Evolutionary conservation across 345 rosid species (phyloP).

Genomic region (Salix exigua): DNA sequence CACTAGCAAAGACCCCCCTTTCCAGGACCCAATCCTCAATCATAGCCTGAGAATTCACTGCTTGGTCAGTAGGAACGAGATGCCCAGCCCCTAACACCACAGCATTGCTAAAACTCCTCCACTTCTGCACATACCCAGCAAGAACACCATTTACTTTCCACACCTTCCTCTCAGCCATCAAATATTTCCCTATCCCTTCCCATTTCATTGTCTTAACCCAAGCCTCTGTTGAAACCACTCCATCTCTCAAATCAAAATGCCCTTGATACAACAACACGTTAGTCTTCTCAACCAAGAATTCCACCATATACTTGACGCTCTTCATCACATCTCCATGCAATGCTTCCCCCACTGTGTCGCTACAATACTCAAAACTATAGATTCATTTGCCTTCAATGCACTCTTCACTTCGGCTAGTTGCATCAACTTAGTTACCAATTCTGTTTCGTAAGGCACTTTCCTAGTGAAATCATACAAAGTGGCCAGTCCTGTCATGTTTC

Average conservation of each 20-base stretch:
- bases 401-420: slow-evolving; percentile 40
- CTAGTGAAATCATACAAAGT: slow-evolving; percentile 54
- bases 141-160: slow-evolving; percentile 56
- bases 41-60: slow-evolving; percentile 58
- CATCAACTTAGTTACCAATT: slow-evolving; percentile 37
- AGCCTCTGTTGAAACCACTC: slow-evolving; percentile 66
- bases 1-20: slow-evolving; percentile 38
- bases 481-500: slow-evolving; percentile 69
- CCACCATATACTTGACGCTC: slow-evolving; percentile 71
- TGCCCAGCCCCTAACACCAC: slow-evolving; percentile 67
- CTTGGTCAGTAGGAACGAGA: slow-evolving; percentile 62
- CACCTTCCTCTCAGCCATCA: slow-evolving; percentile 49
- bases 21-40: slow-evolving; percentile 69
- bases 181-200: slow-evolving; percentile 45
- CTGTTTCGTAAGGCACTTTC: slow-evolving; percentile 42
- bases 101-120: slow-evolving; percentile 48
- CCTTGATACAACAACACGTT: slow-evolving; percentile 73
- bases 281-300: slow-evolving; percentile 43
- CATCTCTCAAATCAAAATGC: slow-evolving; percentile 52
- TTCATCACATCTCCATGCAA: slow-evolving; percentile 59
- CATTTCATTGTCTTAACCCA: slow-evolving; percentile 75
- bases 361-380: slow-evolving; percentile 45
- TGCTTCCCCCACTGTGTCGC: slow-evolving; percentile 32
- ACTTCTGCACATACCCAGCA: slow-evolving; percentile 72
- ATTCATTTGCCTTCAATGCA: slow-evolving; percentile 46